These are phyloP conservation scores for Fomes fomentarius DNA, from an alignment of 1,284 basidiomycete species.

Conservation along the genomic window DNA sequence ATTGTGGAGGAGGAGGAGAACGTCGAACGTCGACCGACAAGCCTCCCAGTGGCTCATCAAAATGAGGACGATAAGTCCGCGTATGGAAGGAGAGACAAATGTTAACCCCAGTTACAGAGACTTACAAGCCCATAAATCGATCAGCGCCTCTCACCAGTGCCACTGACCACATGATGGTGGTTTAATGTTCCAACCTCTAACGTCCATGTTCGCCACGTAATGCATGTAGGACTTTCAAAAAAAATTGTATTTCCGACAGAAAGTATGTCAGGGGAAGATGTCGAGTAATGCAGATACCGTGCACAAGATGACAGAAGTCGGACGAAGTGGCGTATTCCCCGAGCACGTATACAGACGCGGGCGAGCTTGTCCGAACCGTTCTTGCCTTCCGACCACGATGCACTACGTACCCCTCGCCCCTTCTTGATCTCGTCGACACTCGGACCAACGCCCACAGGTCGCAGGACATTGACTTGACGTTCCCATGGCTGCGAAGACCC, in stretches of 20 bases:
- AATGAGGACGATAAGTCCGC: constrained; percentile 8
- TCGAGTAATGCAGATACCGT: too few relatives aligned
- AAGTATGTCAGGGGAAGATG: not conserved
- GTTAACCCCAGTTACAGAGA: too few relatives aligned
- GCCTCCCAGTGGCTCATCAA: constrained; percentile 3
- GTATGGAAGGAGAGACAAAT: too few relatives aligned
- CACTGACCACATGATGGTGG: too few relatives aligned
- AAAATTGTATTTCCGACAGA: too few relatives aligned
- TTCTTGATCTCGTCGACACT: not conserved
- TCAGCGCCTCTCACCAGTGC: too few relatives aligned
- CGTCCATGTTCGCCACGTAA: too few relatives aligned
- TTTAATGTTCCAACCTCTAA: too few relatives aligned
- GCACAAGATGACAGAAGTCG: not conserved
- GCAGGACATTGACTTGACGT: not conserved
- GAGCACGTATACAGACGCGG: constrained; percentile 12
- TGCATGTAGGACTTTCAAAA: too few relatives aligned
- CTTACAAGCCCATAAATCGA: too few relatives aligned
- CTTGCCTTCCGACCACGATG: constrained; percentile 22
- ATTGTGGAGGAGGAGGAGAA: constrained; percentile 13
- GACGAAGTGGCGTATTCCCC: not conserved
- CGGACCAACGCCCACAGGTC: not conserved
- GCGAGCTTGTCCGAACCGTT: constrained; percentile 8
- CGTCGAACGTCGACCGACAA: constrained; percentile 7
- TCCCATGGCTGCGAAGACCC: constrained; percentile 33
- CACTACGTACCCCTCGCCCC: constrained; percentile 4